Base-by-base conservation (phyloP, 148 eudicot genomes). In the Diospyros lotus region DNA sequence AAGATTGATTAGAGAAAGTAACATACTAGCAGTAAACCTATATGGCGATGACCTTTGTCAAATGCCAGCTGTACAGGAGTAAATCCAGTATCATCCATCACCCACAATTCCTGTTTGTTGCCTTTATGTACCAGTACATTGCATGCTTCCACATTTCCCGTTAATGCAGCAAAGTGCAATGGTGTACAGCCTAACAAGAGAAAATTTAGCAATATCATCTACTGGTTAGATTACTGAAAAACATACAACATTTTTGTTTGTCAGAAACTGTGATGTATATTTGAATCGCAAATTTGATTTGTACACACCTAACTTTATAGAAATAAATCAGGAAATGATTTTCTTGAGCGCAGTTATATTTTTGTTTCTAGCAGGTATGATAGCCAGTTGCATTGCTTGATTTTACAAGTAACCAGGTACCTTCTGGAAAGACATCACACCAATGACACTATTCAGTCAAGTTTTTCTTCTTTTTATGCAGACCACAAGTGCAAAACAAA, bases 1-100 rank as follows among this genome's bases (percentile, higher is more conserved):
- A 62, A 54, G 72, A 76, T 55, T 38, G 9, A 68, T 28, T 66
- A 46, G 71, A 64, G 48, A 58, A 68, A 38, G 75, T 73, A 75
- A 91, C 98, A 73, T 89, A 93, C 98, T 80, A 93, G 98, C 83
- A 89, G 82, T 75, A 78, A 69, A 28, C 86, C 92, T 68, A 93
- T 82, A 62, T 91, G 90, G 82, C 88, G 96, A 82, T 91, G 94
- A 81, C 98, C 98, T 93, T 88, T 91, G 83, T 93, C 96, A 77
- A 73, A 79, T 78, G 98, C 98, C 81, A 93, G 84, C 82, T 91
- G 85, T 76, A 86, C 68, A 10, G 98, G 98, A 48, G 92, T 89
- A 70, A 78, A 81, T 53, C 98, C 98, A 70, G 96, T 87, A 76
- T 82, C 88, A 88, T 93, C 94, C 82, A 87, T 89, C 64, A 93